These are phyloP conservation scores for Pleurostoma richardsiae DNA, from an alignment of 2,329 filamentous ascomycete genomes.

Conservation along the genomic window DNA sequence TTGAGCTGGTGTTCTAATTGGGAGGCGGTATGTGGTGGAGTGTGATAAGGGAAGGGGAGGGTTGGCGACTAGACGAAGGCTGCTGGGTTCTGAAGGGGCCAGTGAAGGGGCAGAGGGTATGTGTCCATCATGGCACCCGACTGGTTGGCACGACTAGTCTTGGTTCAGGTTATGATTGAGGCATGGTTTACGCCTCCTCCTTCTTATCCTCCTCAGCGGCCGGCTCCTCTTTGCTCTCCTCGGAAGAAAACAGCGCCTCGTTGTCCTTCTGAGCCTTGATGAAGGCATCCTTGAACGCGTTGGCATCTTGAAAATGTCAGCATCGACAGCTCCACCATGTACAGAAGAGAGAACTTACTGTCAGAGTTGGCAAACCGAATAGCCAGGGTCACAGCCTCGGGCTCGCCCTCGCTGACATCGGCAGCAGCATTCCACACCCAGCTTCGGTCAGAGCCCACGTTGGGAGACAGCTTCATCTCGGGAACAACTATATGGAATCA, in stretches of 20 bases:
- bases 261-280: slow-evolving; percentile 96
- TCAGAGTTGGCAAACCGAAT: slow-evolving; percentile 98
- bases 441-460: slow-evolving; percentile 94
- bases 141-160: slow-evolving; percentile 8
- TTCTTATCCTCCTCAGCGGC: slow-evolving; percentile 19
- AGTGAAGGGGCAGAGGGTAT: too few relatives aligned
- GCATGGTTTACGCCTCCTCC: slow-evolving; percentile 16
- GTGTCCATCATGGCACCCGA: neutral
- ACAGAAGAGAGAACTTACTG: slow-evolving; percentile 55
- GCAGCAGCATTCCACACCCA: slow-evolving; percentile 99
- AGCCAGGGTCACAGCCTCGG: slow-evolving; percentile 90
- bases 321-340: neutral
- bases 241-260: slow-evolving; percentile 67
- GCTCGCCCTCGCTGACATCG: slow-evolving; percentile 96
- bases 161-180: slow-evolving; percentile 17
- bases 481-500: slow-evolving; percentile 65
- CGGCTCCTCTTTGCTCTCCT: slow-evolving; percentile 26
- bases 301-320: slow-evolving; percentile 65
- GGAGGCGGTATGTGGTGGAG: neutral
- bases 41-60: too few relatives aligned
- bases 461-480: slow-evolving; percentile 98
- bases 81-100: too few relatives aligned
- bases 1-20: slow-evolving; percentile 9
- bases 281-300: slow-evolving; percentile 95
- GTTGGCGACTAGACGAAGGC: too few relatives aligned